phyloP scores from a whole-genome alignment of 441 rosid species.

The Corymbia citriodora region DNA sequence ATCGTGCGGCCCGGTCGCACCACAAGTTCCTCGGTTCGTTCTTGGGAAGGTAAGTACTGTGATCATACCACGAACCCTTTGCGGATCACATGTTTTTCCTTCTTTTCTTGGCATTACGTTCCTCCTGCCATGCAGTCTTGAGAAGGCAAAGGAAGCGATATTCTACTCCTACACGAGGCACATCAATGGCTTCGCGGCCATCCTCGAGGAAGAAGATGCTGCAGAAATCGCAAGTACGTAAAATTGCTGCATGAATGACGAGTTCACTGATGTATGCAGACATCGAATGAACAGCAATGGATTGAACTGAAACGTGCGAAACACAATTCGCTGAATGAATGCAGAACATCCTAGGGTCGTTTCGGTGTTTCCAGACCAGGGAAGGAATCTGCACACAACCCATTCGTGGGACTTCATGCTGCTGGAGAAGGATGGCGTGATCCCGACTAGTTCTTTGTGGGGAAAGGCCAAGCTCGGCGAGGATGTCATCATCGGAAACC shows the following conservation, averaged over 20 bases:
- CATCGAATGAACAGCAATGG: neutral
- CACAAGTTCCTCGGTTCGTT: slow-evolving; percentile 38
- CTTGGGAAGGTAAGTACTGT: slow-evolving; percentile 33
- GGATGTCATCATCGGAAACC: slow-evolving; percentile 54
- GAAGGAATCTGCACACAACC: slow-evolving; percentile 44
- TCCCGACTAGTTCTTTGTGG: slow-evolving; percentile 31
- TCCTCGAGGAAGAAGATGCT: slow-evolving; percentile 48
- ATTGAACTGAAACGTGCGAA: neutral
- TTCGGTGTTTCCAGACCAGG: slow-evolving; percentile 36
- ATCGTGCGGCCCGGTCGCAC: slow-evolving; percentile 29
- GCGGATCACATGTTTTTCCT: neutral
- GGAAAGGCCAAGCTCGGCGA: slow-evolving; percentile 40
- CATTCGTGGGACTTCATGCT: slow-evolving; percentile 62
- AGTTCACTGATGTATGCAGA: neutral
- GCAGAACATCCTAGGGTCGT: slow-evolving; percentile 50
- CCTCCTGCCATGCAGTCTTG: slow-evolving; percentile 16
- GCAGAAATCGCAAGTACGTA: slow-evolving; percentile 38
- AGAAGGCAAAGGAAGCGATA: slow-evolving; percentile 42
- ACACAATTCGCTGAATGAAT: neutral
- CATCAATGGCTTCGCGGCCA: slow-evolving; percentile 61
- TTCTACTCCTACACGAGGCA: slow-evolving; percentile 39
- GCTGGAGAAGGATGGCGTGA: slow-evolving; percentile 24
- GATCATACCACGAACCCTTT: neutral
- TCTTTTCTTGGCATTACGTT: neutral
- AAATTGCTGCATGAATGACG: neutral